Percentiles rank a stretch among this genome's conserved stretches.
Evolutionary conservation across 352 stramenopile species (phyloP).

Genomic region (Phytophthora parvispora): DNA sequence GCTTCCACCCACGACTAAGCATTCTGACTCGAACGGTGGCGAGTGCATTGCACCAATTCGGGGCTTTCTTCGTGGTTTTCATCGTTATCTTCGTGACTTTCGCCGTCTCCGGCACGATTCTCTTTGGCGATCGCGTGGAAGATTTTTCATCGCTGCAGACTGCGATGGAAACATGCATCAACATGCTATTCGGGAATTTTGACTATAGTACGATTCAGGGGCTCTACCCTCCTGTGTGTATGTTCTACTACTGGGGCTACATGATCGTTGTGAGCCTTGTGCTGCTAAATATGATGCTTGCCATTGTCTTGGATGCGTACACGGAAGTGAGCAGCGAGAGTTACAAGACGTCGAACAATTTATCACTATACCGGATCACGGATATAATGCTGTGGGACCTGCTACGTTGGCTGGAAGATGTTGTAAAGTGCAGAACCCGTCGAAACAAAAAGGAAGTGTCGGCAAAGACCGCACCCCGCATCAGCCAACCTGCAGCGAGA

Average conservation of each 20-base stretch:
- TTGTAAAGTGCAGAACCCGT: not conserved
- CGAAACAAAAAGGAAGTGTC: constrained; percentile 12
- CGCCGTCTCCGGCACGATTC: constrained; percentile 49
- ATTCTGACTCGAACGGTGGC: constrained; percentile 32
- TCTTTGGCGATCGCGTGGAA: constrained; percentile 68
- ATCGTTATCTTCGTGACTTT: constrained; percentile 69
- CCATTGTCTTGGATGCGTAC: constrained; percentile 59
- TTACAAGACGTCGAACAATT: constrained; percentile 32
- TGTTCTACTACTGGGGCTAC: constrained; percentile 77
- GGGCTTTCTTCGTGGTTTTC: constrained; percentile 68
- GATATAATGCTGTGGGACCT: constrained; percentile 30
- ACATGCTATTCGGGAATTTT: constrained; percentile 78
- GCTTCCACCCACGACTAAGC: constrained; percentile 30
- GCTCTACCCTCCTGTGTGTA: constrained; percentile 47
- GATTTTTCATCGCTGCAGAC: constrained; percentile 53
- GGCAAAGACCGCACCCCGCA: constrained; percentile 4
- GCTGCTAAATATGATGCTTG: constrained; percentile 81
- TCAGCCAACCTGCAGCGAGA: not conserved
- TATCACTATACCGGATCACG: constrained; percentile 33
- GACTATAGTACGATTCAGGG: constrained; percentile 60
- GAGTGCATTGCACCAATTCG: constrained; percentile 58
- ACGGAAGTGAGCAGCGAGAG: constrained; percentile 40
- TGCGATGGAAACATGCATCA: constrained; percentile 66
- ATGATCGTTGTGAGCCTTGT: constrained; percentile 64
- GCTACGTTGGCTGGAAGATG: constrained; percentile 18